Evolutionary conservation across 352 stramenopile species (phyloP), one percentile per base, ranked within the genome.

Genomic region (Phytophthora cactorum): DNA sequence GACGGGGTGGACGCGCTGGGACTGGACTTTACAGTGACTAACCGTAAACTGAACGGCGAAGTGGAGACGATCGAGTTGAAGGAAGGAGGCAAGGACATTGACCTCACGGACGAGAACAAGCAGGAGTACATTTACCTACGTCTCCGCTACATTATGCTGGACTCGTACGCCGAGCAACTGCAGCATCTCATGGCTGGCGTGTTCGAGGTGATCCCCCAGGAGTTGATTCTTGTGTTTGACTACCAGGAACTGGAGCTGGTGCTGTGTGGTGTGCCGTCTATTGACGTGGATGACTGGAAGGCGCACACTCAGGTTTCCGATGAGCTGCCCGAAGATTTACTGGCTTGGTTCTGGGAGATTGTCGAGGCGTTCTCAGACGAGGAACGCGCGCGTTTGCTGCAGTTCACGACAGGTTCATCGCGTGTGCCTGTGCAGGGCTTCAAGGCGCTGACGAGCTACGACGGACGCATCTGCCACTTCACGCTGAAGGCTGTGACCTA

Each of bases 31-130:
- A 95, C 82, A 5, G 86, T 96, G 15, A 92, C 78, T 3, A 92
- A 93, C 66, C 78, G 82, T 50, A 92, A 88, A 56, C 63, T 93
- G 41, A 90, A 81, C 31, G 85, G 87, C 34, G 86, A 93, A 15
- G 70, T 93, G 22, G 83, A 95, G 46, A 77, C 83, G 4, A 89
- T 94, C n/a, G 89, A 95, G 14, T 74, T 96, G 11, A 95, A 93
- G 70, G 79, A 91, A 50, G 82, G 89, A 34, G 89, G 89, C n/a
- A 85, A 86, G 57, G 81, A 93, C 57, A 93, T 95, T 43, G 78
- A 90, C 0, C 64, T 96, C n/a, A 95, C 91, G n/a, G 97, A 99
- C 67, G 94, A 98, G 32, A 99, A 99, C 86, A 96, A 99, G 69
- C 89, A 96, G 27, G 93, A 99, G 78, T 99, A 98, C 81, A 86